These are phyloP conservation scores for Aspergillus hancockii DNA, from an alignment of 495 filamentous ascomycete species.

Conservation along the genomic window DNA sequence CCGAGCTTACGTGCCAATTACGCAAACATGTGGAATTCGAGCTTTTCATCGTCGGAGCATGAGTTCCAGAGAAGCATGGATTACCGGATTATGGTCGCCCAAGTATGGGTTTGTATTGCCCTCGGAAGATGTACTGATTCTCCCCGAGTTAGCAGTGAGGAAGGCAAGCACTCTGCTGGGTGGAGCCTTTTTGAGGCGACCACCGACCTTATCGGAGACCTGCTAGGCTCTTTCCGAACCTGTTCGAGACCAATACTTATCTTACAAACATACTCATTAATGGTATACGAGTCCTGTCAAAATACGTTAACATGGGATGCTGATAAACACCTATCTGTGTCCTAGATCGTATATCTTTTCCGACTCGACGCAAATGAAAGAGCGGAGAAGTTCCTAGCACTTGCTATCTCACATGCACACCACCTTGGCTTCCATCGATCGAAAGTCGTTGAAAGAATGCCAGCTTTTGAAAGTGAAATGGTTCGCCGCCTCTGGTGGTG, in stretches of 20 bases:
- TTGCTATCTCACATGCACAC: slow-evolving; percentile 29
- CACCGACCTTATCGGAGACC: slow-evolving; percentile 26
- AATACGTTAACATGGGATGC: slow-evolving; percentile 14
- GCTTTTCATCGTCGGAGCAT: neutral
- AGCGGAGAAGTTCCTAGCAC: slow-evolving; percentile 30
- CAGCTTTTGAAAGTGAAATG: slow-evolving; percentile 21
- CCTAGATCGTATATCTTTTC: slow-evolving; percentile 32
- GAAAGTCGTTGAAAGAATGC: slow-evolving; percentile 18
- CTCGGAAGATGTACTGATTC: slow-evolving; percentile 30
- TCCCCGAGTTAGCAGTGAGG: slow-evolving; percentile 13
- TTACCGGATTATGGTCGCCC: slow-evolving; percentile 18
- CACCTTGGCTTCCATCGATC: slow-evolving; percentile 28
- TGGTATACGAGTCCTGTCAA: slow-evolving; percentile 20
- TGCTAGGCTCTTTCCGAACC: slow-evolving; percentile 22
- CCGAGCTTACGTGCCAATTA: slow-evolving; percentile 19
- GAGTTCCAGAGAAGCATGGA: neutral
- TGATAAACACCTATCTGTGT: neutral
- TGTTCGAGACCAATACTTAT: slow-evolving; percentile 22
- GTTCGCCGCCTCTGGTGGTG: slow-evolving; percentile 30
- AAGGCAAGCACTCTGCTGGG: slow-evolving; percentile 26
- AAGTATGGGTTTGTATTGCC: slow-evolving; percentile 26
- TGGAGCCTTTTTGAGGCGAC: slow-evolving; percentile 32
- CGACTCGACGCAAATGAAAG: slow-evolving; percentile 29
- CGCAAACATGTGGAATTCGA: slow-evolving; percentile 15
- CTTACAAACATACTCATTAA: slow-evolving; percentile 27